Evolutionary conservation across 192 early-diverging fungal species (phyloP), one percentile per base, ranked within the genome.

Genomic region (Entomortierella beljakovae): DNA sequence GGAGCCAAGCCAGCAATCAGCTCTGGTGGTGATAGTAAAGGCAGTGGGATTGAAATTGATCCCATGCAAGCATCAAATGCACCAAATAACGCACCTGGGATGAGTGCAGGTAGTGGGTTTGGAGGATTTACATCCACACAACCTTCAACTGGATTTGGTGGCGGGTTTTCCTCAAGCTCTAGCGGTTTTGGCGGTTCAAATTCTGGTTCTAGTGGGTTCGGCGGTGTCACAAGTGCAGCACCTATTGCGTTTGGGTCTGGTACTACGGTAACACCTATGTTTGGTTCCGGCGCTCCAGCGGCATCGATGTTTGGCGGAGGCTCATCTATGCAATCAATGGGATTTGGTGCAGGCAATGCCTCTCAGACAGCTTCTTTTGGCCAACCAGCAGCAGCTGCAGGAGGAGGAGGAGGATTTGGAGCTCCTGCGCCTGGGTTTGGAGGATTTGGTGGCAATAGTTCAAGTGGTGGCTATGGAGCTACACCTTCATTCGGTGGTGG

Each of bases 371-470:
- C 23, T 7, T 9, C 50, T n/a, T 52, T 52, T 35, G 55, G 55
- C 20, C 29, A 57, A 37, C 43, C 61, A 25, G n/a, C 61, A 34
- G 5, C 49, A 20, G 15, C 61, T 13, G 32, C 61, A 29, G 50
- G 1, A 20, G n/a, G 42, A 11, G 3, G 23, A 28, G 23, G 51
- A 3, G 51, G 51, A 5, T 38, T 42, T 23, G 37, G 3, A 57
- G 22, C 26, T 34, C 2, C 35, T 42, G 37, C 22, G 6, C 20
- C 54, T 20, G 54, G 32, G 22, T 56, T 66, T 66, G 53, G 46
- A 1, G 64, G 64, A 31, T 66, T 66, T 50, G 64, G 64, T 11
- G 64, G 43, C n/a, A n/a, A n/a, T n/a, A n/a, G n/a, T n/a, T n/a
- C n/a, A n/a, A n/a, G n/a, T n/a, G n/a, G n/a, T n/a, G n/a, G n/a